phyloP scores from a whole-genome alignment of 169 alveolate genomes.

The Babesia gibsoni region DNA sequence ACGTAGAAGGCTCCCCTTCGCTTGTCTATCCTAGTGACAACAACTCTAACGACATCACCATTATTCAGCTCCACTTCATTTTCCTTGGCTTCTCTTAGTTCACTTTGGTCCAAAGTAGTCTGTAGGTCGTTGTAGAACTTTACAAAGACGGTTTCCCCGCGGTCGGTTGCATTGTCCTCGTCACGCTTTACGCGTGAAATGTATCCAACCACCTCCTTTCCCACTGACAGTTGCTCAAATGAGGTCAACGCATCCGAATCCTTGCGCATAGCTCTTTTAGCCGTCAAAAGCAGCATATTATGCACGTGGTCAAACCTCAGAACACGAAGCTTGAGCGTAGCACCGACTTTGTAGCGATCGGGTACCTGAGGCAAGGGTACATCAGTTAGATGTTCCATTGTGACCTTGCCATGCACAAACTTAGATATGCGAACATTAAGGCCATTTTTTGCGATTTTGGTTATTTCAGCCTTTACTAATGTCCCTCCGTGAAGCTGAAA shows the following conservation, averaged over 20 bases:
- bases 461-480: conserved; percentile 32
- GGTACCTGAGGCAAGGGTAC: conserved; percentile 53
- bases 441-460: conserved; percentile 35
- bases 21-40: conserved; percentile 33
- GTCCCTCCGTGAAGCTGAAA: conserved; percentile 39
- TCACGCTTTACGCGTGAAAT: not conserved
- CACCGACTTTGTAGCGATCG: conserved; percentile 37
- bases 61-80: conserved; percentile 15
- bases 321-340: conserved; percentile 41
- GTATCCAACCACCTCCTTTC: conserved; percentile 48
- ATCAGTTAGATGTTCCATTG: conserved; percentile 57
- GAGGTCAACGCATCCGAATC: conserved; percentile 32
- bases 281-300: conserved; percentile 44
- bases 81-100: conserved; percentile 29
- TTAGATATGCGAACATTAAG: conserved; percentile 50
- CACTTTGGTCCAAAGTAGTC: conserved; percentile 24
- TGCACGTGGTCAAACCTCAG: conserved; percentile 51
- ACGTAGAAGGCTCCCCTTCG: conserved; percentile 40
- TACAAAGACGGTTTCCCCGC: conserved; percentile 15
- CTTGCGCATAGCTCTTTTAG: conserved; percentile 33
- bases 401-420: conserved; percentile 57
- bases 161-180: not conserved
- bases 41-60: conserved; percentile 47
- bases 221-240: conserved; percentile 29
- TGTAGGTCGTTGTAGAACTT: conserved; percentile 47